Evolutionary conservation across 305 asterid genomes (phyloP), one percentile per base, ranked within the genome.

Genomic region (Solanum hybrid): DNA sequence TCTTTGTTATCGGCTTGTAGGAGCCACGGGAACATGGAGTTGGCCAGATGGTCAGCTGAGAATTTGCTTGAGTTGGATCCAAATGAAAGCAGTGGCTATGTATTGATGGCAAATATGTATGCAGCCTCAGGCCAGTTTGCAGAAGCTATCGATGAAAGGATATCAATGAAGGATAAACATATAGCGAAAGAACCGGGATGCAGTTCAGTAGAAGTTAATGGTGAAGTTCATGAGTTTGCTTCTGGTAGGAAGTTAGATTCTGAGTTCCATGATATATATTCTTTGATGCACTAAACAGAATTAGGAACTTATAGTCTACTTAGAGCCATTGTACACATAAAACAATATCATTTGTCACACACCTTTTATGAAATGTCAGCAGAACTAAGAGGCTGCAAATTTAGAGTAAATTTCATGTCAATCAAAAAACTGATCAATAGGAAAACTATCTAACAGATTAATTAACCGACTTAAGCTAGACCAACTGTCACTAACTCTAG

Each of bases 31-130:
- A 89, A 94, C 40, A 39, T 93, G 46, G 94, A 76, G 40, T 89
- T 93, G 86, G 98, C 96, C 18, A 89, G 93, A 87, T 92, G 93
- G 95, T 95, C 97, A 2, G 93, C 95, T 0, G 46, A 84, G 67
- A 89, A 92, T 57, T 91, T 96, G 90, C 86, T 90, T 24, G 42
- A 78, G 67, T 87, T 90, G 89, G 94, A 95, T 90, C 94, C 94
- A 20, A 79, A 92, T 8, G 96, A 95, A n/a, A 90, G 93, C 5
- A 93, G 95, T 29, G 93, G 94, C 64, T 93, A 94, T 90, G 94
- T 95, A 40, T 89, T 93, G 9, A 88, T 95, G 96, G 93, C 96
- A 8, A 96, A 94, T 37, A 92, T 92, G 28, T 94, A 96, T 89
- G 95, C 99, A 89, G 95, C 89, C 16, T 91, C 90, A 0, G 96